Evolutionary conservation across 495 filamentous ascomycete species (phyloP), one percentile per base, ranked within the genome.

Genomic region (Aspergillus biplanus): DNA sequence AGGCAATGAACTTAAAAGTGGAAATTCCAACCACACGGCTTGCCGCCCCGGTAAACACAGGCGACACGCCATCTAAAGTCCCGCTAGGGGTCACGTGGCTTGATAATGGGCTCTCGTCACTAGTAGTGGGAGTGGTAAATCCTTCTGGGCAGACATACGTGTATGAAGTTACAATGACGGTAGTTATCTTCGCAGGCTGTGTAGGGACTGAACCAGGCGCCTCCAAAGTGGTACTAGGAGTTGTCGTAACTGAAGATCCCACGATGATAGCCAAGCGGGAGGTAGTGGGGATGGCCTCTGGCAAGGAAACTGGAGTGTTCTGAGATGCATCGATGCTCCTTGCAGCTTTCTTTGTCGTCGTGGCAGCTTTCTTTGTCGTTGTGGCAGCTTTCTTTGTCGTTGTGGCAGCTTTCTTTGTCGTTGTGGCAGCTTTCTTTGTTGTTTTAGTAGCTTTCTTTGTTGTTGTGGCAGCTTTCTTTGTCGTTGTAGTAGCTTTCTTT

Each of bases 401-500:
- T 13, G 39, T 32, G 8, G 56, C 49, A 12, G 56, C 21, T 2
- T 32, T 44, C 18, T 35, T 6, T 37, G 52, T 35, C 12, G 32
- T 56, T 8, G 52, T 34, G 37, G 37, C 13, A 42, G 37, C 15
- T 8, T 42, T 59, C 7, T 31, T 47, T 5, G 44, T 49, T 8
- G 55, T n/a, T 6, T 18, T 33, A 11, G 58, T 61, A 52, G 58
- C 33, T 11, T 49, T 53, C 7, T 33, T 52, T 7, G 58, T 27
- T 1, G 47, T 42, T 5, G 58, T 42, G 6, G 58, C 15, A 12
- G 58, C 49, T 7, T 47, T 39, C 2, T 32, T 52, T 3, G 58
- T 52, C 13, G 47, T 52, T 7, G 47, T 52, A 7, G 58, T 60
- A 2, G 58, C 11, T 6, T 35, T 59, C 5, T 31, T 48, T 4